phyloP scores from a whole-genome alignment of 1,284 basidiomycete species.

The Lentinus polychrous region DNA sequence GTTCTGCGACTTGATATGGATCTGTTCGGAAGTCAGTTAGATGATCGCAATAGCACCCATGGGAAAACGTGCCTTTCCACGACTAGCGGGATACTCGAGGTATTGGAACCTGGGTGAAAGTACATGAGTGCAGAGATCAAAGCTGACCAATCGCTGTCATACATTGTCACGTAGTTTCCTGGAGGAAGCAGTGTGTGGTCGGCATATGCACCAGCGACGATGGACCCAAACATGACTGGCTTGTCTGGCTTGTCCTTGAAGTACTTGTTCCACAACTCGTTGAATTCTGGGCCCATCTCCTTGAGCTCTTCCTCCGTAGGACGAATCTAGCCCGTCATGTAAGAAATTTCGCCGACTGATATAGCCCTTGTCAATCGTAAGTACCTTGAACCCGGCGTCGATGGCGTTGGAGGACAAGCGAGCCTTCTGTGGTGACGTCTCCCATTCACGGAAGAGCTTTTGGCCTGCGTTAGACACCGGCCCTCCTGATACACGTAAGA shows the following conservation, averaged over 20 bases:
- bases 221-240: conserved; percentile 44
- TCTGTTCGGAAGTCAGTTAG: conserved; percentile 27
- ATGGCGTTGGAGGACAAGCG: conserved; percentile 62
- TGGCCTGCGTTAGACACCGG: not conserved
- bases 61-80: conserved; percentile 41
- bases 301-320: conserved; percentile 37
- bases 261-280: conserved; percentile 33
- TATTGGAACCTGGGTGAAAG: conserved; percentile 51
- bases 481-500: not conserved
- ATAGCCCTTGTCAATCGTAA: conserved; percentile 25
- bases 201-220: conserved; percentile 62
- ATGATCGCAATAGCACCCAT: not conserved
- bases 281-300: conserved; percentile 37
- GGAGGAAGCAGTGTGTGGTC: conserved; percentile 64
- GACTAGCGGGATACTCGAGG: conserved; percentile 62
- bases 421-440: conserved; percentile 61
- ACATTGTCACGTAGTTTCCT: conserved; percentile 68
- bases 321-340: conserved; percentile 26
- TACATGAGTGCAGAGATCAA: conserved; percentile 3
- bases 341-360: not conserved
- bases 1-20: conserved; percentile 54
- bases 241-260: conserved; percentile 43
- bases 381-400: conserved; percentile 63
- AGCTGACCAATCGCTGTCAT: conserved; percentile 11
- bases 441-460: conserved; percentile 61